phyloP scores from a whole-genome alignment of 495 filamentous ascomycete species.

The Amphirosellinia nigrospora region DNA sequence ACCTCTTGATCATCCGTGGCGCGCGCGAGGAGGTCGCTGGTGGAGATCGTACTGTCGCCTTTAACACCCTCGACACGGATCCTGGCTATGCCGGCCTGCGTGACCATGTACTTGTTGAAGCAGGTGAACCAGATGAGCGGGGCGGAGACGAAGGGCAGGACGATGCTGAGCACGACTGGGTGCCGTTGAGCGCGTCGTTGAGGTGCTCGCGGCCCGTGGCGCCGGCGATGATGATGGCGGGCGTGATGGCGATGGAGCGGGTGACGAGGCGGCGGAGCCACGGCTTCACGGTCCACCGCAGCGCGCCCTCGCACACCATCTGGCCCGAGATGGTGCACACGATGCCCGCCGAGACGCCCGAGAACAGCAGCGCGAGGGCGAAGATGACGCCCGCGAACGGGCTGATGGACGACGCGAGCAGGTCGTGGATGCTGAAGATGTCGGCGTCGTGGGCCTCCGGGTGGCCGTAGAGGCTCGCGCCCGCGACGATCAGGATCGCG shows the following conservation, averaged over 20 bases:
- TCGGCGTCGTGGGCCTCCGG: slow-evolving; percentile 66
- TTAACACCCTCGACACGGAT: slow-evolving; percentile 39
- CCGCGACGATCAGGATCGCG: slow-evolving; percentile 87
- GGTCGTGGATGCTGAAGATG: slow-evolving; percentile 81
- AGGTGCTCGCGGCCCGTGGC: slow-evolving; percentile 77
- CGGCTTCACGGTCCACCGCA: slow-evolving; percentile 71
- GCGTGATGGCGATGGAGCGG: slow-evolving; percentile 76
- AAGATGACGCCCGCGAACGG: slow-evolving; percentile 77
- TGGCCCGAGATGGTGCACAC: slow-evolving; percentile 86
- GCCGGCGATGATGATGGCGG: slow-evolving; percentile 80
- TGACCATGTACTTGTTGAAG: slow-evolving; percentile 80
- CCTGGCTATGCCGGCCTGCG: slow-evolving; percentile 48
- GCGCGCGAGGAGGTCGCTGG: slow-evolving; percentile 11
- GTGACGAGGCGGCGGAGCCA: slow-evolving; percentile 78
- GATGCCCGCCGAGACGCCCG: slow-evolving; percentile 77
- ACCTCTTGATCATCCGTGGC: slow-evolving; percentile 29
- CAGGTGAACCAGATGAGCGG: slow-evolving; percentile 91
- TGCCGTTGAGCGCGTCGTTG: slow-evolving; percentile 73
- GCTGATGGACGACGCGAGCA: slow-evolving; percentile 72
- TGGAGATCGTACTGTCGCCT: slow-evolving; percentile 28
- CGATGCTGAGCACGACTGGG: slow-evolving; percentile 82
- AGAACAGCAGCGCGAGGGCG: slow-evolving; percentile 77
- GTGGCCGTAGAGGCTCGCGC: slow-evolving; percentile 73
- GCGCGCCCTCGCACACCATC: slow-evolving; percentile 80
- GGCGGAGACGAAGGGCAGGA: slow-evolving; percentile 80